Percentiles rank a stretch among this genome's conserved stretches.
phyloP scores from a whole-genome alignment of 208 protist genomes.

The Trypanosomatidae sp. region DNA sequence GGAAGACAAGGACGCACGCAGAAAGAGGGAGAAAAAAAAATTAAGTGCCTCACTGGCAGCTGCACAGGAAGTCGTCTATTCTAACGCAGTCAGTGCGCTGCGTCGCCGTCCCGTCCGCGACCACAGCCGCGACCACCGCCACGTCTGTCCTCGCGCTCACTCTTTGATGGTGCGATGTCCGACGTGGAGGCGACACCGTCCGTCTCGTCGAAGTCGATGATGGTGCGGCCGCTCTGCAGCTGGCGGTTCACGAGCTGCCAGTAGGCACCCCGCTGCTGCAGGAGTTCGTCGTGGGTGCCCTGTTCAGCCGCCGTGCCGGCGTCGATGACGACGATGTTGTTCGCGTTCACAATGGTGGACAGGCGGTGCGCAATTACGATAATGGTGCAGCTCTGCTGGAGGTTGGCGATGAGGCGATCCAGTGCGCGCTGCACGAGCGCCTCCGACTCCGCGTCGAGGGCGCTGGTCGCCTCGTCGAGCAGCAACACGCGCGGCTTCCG shows the following conservation, averaged over 20 bases:
- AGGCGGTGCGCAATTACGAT: slow-evolving; percentile 69
- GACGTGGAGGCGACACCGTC: slow-evolving; percentile 12
- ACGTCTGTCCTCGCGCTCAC: too few relatives aligned
- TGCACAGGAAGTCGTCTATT: too few relatives aligned
- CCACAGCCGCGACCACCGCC: too few relatives aligned
- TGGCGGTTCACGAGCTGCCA: slow-evolving; percentile 41
- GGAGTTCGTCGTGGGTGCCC: slow-evolving; percentile 49
- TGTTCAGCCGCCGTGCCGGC: slow-evolving; percentile 46
- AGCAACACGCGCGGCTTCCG: slow-evolving; percentile 70
- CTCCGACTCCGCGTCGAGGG: slow-evolving; percentile 80
- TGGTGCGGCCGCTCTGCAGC: slow-evolving; percentile 33
- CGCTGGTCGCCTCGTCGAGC: slow-evolving; percentile 94
- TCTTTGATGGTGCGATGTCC: too few relatives aligned
- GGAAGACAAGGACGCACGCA: too few relatives aligned
- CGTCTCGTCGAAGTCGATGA: slow-evolving; percentile 39
- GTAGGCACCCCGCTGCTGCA: slow-evolving; percentile 33
- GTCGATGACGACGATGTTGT: slow-evolving; percentile 65
- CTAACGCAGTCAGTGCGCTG: too few relatives aligned
- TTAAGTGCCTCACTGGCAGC: too few relatives aligned
- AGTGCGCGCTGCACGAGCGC: too few relatives aligned
- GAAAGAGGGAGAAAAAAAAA: too few relatives aligned
- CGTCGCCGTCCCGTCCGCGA: too few relatives aligned
- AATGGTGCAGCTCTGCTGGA: slow-evolving; percentile 62
- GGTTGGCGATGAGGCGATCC: slow-evolving; percentile 39
- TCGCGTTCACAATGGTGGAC: slow-evolving; percentile 51